A percentile compares a stretch with the other conserved stretches of the same genome.
These are phyloP conservation scores for Endoconidiophora laricicola DNA, from an alignment of 2,329 filamentous ascomycete species.

Conservation along the genomic window DNA sequence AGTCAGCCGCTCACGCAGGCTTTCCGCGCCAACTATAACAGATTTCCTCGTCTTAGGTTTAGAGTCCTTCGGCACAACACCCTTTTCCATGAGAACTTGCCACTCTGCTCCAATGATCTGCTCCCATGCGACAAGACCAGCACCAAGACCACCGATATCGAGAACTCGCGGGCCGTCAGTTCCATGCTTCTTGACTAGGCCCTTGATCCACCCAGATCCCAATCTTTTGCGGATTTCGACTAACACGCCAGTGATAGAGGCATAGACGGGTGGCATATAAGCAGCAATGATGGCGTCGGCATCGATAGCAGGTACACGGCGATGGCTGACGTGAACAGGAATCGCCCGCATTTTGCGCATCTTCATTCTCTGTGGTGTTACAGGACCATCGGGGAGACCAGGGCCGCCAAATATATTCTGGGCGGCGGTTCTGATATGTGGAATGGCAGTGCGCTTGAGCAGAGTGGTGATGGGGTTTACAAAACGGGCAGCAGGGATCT, in stretches of 20 bases:
- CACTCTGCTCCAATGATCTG: conserved; percentile 70
- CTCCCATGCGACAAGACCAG: conserved; percentile 57
- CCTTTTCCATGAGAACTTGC: conserved; percentile 45
- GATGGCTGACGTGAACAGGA: conserved; percentile 44
- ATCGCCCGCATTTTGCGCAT: conserved; percentile 47
- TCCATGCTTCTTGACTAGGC: conserved; percentile 41
- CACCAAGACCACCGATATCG: conserved; percentile 59
- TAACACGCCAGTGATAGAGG: conserved; percentile 47
- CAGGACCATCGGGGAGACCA: conserved; percentile 59
- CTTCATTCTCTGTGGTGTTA: conserved; percentile 44
- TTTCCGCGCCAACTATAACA: conserved; percentile 60
- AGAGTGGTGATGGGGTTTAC: conserved; percentile 53
- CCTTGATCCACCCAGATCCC: conserved; percentile 52
- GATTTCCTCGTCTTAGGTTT: conserved; percentile 55
- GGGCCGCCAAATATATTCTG: conserved; percentile 60
- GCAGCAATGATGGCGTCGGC: conserved; percentile 56
- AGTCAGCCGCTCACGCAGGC: conserved; percentile 59
- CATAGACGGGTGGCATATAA: conserved; percentile 55
- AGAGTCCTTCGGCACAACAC: conserved; percentile 19
- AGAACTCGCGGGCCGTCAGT: conserved; percentile 45
- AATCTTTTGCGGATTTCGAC: conserved; percentile 60
- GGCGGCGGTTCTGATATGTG: conserved; percentile 58
- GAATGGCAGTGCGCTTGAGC: conserved; percentile 49
- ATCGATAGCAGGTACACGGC: conserved; percentile 57
- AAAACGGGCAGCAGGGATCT: conserved; percentile 54